Base-by-base conservation (phyloP, 345 rosid species). In the Corchorus capsularis region DNA sequence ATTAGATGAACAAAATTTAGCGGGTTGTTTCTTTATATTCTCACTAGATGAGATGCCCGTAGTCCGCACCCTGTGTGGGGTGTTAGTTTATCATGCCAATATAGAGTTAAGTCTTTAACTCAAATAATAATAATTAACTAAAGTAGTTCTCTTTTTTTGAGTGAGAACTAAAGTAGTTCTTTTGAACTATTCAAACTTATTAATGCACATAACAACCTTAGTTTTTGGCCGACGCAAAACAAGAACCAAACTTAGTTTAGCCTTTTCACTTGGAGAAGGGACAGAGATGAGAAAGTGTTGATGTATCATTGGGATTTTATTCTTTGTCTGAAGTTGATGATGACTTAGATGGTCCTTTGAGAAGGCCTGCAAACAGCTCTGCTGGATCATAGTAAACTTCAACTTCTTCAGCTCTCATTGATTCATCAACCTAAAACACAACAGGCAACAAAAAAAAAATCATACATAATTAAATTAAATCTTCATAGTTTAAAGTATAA, bases 311-410 rank as follows among this genome's bases (percentile, higher is more conserved):
- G 17, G 46, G 32, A 27, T 53, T 63, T 54, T 57, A 4, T 45
- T 46, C 61, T 22, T 22, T 3, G 19, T 50, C 22, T 10, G 73
- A 62, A 34, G 17, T 32, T 35, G 66, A 62, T 35, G 27, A 27
- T 27, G 27, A 27, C 19, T 16, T 47, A 7, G 6, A 66, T 15
- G 74, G 60, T 50, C 84, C 88, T 75, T 75, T 89, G 32, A 89
- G 83, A 7, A 89, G 82, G 2, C 89, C 92, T 20, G 86, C 90
- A 53, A 90, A 87, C 49, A 90, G 86, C 79, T 87, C 93, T 17
- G 83, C 87, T 57, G 94, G 89, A 46, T 91, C 91, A 71, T 86
- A 89, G 78, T 86, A 90, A 35, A 87, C 80, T 75, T 90, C 89
- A 57, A 86, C 91, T 11, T 88, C 94, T 71, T 93, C 92, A 50